Evolutionary conservation across 1,284 basidiomycete species (phyloP), one percentile per base, ranked within the genome.

Genomic region (Boletellus deceptivus): DNA sequence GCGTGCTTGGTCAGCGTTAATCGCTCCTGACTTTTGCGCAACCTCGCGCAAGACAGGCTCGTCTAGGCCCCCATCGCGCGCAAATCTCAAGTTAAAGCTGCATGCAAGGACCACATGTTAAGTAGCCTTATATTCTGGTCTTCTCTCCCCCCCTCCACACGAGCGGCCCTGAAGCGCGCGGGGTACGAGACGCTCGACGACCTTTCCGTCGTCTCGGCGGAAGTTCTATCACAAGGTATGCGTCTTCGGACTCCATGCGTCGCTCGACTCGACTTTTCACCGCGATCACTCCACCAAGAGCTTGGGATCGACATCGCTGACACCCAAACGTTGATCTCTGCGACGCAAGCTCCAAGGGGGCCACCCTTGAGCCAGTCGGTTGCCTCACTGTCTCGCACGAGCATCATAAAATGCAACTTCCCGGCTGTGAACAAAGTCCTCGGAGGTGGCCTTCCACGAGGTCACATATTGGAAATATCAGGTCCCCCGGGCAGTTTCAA

Each of bases 401-500:
- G 60, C 29, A 66, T 62, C 52, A 67, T 51, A 42, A 39, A 52
- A 52, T 70, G 63, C 55, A 68, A 65, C n/a, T 80, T 75, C 59
- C 52, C 62, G 3, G 72, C 78, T 20, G 66, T 86, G 18, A 83
- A 89, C 56, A 66, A 66, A 24, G 62, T 88, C 4, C 72, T 89
- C 8, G 74, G 69, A 34, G 84, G 84, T 36, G 86, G 86, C 13
- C 64, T 89, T 43, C 68, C 70, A 45, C 73, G 72, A 53, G 83
- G 85, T 10, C 73, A 77, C 54, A 73, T 88, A 53, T 70, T 89
- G 33, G 86, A 89, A 68, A 70, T 89, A 59, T 86, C 84, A 41
- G 86, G 87, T 1, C 83, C 86, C 34, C 87, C 87, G 1, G 87
- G 87, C 38, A 77, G 78, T 43, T 75, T 77, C 11, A 89, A 86